phyloP scores from a whole-genome alignment of 208 protist genomes.

The Trypanosoma grayi region DNA sequence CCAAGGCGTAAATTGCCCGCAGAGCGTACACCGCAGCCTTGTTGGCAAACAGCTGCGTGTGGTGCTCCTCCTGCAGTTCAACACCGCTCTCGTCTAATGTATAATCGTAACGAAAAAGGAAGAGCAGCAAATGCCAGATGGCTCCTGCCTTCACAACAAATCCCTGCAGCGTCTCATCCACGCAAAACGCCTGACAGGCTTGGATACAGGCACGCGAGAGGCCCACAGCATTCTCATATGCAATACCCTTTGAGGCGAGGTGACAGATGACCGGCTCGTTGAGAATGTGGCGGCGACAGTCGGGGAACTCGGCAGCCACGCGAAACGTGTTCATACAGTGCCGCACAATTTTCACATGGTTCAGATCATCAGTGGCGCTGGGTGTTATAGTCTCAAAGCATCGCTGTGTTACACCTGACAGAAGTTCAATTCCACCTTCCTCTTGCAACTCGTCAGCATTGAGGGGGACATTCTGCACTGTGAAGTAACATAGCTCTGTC shows the following conservation, averaged over 20 bases:
- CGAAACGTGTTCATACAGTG: constrained; percentile 82
- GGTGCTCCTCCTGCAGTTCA: constrained; percentile 62
- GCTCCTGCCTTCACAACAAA: constrained; percentile 61
- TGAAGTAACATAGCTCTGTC: constrained; percentile 88
- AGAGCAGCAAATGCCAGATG: constrained; percentile 80
- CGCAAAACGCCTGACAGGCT: constrained; percentile 60
- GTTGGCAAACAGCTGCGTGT: constrained; percentile 84
- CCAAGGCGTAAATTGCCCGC: constrained; percentile 53
- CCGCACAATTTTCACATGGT: constrained; percentile 54
- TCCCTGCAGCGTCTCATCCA: constrained; percentile 63
- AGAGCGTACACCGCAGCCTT: constrained; percentile 65
- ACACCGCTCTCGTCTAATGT: constrained; percentile 77
- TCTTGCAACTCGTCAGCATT: constrained; percentile 94
- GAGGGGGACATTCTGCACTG: constrained; percentile 86
- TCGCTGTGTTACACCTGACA: constrained; percentile 55
- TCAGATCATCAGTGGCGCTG: constrained; percentile 36
- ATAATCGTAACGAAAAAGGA: constrained; percentile 90
- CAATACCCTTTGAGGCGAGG: constrained; percentile 58
- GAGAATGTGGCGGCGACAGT: constrained; percentile 67
- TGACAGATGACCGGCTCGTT: constrained; percentile 46
- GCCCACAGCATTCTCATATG: constrained; percentile 41
- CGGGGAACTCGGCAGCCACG: constrained; percentile 59
- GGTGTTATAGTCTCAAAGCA: constrained; percentile 75
- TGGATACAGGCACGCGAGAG: constrained; percentile 78
- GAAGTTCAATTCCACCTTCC: constrained; percentile 87